These are phyloP conservation scores for Omphalea diandra DNA, from an alignment of 441 rosid genomes.

Conservation along the genomic window DNA sequence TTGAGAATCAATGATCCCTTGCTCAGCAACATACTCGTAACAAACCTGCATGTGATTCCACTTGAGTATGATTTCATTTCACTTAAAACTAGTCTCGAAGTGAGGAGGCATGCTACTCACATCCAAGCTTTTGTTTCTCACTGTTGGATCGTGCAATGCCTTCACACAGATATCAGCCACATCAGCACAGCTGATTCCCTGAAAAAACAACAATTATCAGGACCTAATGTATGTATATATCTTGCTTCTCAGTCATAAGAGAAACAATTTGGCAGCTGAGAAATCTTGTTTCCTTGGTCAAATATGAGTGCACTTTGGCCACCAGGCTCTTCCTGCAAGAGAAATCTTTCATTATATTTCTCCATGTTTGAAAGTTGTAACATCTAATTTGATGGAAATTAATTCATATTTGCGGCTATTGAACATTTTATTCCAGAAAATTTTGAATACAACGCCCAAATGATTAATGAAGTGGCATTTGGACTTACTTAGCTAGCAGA, in stretches of 20 bases:
- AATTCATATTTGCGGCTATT: background rate
- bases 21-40: slow-evolving; percentile 82
- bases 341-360: slow-evolving; percentile 7
- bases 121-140: slow-evolving; percentile 97
- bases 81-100: slow-evolving; percentile 4
- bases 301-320: slow-evolving; percentile 97
- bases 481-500: background rate
- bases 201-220: slow-evolving; percentile 12
- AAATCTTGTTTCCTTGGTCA: slow-evolving; percentile 92
- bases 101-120: slow-evolving; percentile 42
- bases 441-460: background rate
- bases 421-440: background rate
- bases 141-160: slow-evolving; percentile 91
- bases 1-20: too few species aligned
- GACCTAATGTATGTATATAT: background rate
- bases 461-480: background rate
- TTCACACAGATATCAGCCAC: slow-evolving; percentile 97
- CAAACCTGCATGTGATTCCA: slow-evolving; percentile 60
- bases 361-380: background rate
- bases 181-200: slow-evolving; percentile 95
- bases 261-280: slow-evolving; percentile 50
- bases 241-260: background rate
- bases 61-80: slow-evolving; percentile 4
- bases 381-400: background rate
- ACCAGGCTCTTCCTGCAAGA: slow-evolving; percentile 89